These are phyloP conservation scores for Tetrapisispora nanseiensis DNA, from an alignment of 805 yeast species.

Conservation along the genomic window DNA sequence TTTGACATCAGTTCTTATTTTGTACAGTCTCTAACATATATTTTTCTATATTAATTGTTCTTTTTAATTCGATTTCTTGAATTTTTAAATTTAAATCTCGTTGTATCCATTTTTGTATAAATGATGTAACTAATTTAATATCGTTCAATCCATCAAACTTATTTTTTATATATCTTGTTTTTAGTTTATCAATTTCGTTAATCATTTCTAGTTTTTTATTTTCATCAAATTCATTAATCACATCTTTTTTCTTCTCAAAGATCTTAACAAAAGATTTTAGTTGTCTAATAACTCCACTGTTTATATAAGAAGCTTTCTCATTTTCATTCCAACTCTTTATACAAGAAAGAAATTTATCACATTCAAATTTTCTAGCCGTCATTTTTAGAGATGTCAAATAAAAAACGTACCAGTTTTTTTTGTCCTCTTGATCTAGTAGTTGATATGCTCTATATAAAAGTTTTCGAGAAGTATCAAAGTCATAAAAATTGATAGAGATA, in stretches of 20 bases:
- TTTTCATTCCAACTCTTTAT: slow-evolving; percentile 23
- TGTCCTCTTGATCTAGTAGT: slow-evolving; percentile 8
- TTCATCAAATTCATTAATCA: neutral
- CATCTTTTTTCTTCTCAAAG: neutral
- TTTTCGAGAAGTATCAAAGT: slow-evolving; percentile 7
- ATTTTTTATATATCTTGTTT: slow-evolving; percentile 11
- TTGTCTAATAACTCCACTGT: slow-evolving; percentile 16
- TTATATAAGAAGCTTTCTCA: slow-evolving; percentile 9
- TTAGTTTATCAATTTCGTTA: slow-evolving; percentile 10
- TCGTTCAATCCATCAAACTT: slow-evolving; percentile 20
- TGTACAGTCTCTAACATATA: neutral
- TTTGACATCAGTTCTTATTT: neutral
- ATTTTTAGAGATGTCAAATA: slow-evolving; percentile 15
- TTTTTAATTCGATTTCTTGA: neutral
- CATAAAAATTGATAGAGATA: slow-evolving; percentile 9
- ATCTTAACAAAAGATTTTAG: slow-evolving; percentile 11
- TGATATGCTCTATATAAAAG: slow-evolving; percentile 5
- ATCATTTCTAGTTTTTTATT: slow-evolving; percentile 6
- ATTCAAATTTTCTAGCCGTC: slow-evolving; percentile 10
- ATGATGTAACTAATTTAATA: slow-evolving; percentile 8
- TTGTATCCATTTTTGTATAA: slow-evolving; percentile 16
- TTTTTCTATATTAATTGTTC: neutral
- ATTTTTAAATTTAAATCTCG: neutral
- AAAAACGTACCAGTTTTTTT: slow-evolving; percentile 16
- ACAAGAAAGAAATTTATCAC: slow-evolving; percentile 7